Evolutionary conservation across 106 monocot genomes (phyloP).

Genomic region (Amphibolis antarctica): DNA sequence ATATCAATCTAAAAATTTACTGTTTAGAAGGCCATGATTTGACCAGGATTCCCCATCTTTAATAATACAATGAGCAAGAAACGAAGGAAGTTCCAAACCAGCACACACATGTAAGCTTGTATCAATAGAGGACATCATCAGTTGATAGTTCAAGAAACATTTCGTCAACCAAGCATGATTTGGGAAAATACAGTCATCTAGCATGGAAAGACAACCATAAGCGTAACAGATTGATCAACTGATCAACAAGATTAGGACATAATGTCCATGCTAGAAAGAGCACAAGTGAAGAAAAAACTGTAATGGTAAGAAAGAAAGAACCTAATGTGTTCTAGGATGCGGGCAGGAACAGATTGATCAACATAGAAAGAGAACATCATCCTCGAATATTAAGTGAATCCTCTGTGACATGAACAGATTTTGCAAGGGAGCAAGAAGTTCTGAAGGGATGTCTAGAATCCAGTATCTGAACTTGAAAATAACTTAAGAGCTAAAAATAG

Average conservation of each 20-base stretch:
- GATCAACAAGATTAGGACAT: background rate
- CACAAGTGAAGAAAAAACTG: background rate
- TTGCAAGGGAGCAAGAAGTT: background rate
- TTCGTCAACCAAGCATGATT: too few species aligned
- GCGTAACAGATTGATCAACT: background rate
- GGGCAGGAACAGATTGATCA: background rate
- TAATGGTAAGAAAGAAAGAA: background rate
- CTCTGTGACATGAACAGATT: background rate
- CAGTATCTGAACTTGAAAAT: background rate
- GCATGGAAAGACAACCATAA: background rate
- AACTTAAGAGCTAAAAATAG: background rate
- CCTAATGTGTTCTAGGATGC: background rate
- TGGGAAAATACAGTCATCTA: too few species aligned
- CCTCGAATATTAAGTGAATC: background rate
- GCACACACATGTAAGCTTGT: too few species aligned
- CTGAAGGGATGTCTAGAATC: background rate
- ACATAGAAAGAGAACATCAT: background rate
- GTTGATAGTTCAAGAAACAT: too few species aligned
- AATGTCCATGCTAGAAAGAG: background rate
- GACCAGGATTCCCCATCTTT: too few species aligned
- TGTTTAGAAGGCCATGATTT: too few species aligned
- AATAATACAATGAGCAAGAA: too few species aligned
- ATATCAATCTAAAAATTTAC: too few species aligned
- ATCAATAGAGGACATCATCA: too few species aligned
- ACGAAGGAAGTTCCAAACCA: too few species aligned